Evolutionary conservation across 768 basidiomycete genomes (phyloP), one percentile per base, ranked within the genome.

Genomic region (Galerina marginata): DNA sequence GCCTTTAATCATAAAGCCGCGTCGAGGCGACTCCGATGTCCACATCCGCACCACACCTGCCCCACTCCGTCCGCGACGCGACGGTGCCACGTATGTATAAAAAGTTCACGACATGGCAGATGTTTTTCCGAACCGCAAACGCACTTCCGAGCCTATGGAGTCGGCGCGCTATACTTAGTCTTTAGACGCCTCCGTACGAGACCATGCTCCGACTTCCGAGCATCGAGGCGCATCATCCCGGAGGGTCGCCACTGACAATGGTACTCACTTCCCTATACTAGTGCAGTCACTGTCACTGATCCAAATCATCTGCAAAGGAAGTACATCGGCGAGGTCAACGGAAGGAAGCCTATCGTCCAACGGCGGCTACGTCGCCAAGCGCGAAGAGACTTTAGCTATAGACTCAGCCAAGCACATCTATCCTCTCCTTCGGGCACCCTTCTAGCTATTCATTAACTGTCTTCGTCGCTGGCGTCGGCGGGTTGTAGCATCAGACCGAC

Each of bases 251-350:
- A 39, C 40, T 33, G 2, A 33, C 29, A 20, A 23, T 42, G 26
- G 12, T 42, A 9, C 39, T 42, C 51, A 16, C 39, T 53, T 53
- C 29, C 7, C 29, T 7, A 33, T 33, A 5, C 29, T 14, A 40
- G 25, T 26, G 39, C 51, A 42, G 51, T 53, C 51, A 53, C 38
- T 40, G 51, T 53, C 51, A 40, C 39, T 42, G 39, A 40, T 53
- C 25, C 29, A 33, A 33, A 33, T 33, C 7, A 33, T 33, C 29
- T 1, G 20, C 20, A 20, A 20, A 20, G 20, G 20, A 20, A 20
- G 29, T 33, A 33, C 29, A 53, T 53, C 51, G n/a, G n/a, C 51
- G 51, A 53, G 38, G 51, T 29, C 51, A 39, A 42, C 51, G 51
- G 51, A 53, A 40, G 12, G 39, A 29, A 23, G 12, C 25, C 12